Evolutionary conservation across 1,284 basidiomycete genomes (phyloP).

Genomic region (Psilocybe mexicana): DNA sequence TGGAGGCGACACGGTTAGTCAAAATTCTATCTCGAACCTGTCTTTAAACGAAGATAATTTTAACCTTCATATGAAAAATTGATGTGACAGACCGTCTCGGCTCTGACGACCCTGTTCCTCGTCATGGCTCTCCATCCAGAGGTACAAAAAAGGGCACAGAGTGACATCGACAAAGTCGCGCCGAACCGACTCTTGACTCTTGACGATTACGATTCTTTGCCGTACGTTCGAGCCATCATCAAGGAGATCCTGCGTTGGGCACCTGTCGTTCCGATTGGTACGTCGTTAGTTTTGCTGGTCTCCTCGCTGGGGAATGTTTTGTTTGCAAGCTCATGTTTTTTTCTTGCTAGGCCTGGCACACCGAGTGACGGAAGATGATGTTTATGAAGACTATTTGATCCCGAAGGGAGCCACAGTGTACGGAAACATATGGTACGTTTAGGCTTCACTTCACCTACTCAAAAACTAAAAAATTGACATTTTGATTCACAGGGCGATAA

Average conservation of each 20-base stretch:
- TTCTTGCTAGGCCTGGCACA: slow-evolving; percentile 23
- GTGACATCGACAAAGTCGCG: slow-evolving; percentile 23
- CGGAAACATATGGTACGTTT: slow-evolving; percentile 28
- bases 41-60: no score
- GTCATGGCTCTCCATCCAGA: slow-evolving; percentile 42
- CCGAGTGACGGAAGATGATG: slow-evolving; percentile 22
- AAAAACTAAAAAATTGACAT: background rate
- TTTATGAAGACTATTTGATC: slow-evolving; percentile 25
- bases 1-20: slow-evolving; percentile 46
- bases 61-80: background rate
- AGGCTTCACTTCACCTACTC: no score
- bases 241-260: slow-evolving; percentile 26
- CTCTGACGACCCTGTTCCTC: slow-evolving; percentile 38
- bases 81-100: slow-evolving; percentile 39
- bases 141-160: slow-evolving; percentile 27
- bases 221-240: slow-evolving; percentile 25
- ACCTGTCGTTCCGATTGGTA: slow-evolving; percentile 23
- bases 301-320: background rate
- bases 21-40: background rate
- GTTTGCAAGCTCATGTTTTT: background rate
- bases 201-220: slow-evolving; percentile 21
- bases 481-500: slow-evolving; percentile 35
- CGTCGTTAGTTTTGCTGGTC: slow-evolving; percentile 16
- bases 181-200: slow-evolving; percentile 20
- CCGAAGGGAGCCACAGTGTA: slow-evolving; percentile 26